Conservation (phyloP, 345 rosid species). For the Citrus glauca region DNA sequence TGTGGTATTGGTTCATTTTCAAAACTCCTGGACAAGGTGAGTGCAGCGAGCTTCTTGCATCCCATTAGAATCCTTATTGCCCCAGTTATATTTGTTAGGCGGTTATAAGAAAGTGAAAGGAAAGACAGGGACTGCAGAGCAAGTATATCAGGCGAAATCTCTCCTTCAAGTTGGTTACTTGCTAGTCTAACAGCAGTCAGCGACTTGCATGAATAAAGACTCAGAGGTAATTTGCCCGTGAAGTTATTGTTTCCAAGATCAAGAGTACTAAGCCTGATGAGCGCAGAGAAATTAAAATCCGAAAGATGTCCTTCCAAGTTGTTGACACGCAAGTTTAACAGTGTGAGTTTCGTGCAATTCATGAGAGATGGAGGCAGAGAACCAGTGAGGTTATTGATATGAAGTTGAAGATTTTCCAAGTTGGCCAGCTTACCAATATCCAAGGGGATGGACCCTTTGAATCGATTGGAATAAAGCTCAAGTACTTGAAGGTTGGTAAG, state of each 20-base stretch:
- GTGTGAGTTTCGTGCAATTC: conserved; percentile 50
- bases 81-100: conserved; percentile 59
- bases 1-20: conserved; percentile 50
- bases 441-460: conserved; percentile 56
- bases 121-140: conserved; percentile 61
- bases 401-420: conserved; percentile 57
- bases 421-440: conserved; percentile 54
- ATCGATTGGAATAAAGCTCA: conserved; percentile 63
- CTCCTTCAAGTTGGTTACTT: conserved; percentile 62
- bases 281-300: conserved; percentile 52
- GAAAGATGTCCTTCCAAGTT: conserved; percentile 55
- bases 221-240: conserved; percentile 62
- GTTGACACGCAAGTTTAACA: conserved; percentile 68
- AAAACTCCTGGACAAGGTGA: conserved; percentile 64
- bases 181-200: conserved; percentile 80
- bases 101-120: conserved; percentile 71
- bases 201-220: conserved; percentile 69
- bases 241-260: conserved; percentile 94
- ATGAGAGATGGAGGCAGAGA: conserved; percentile 58
- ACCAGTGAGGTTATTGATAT: conserved; percentile 67
- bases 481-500: conserved; percentile 52
- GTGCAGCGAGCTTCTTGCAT: conserved; percentile 66
- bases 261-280: conserved; percentile 53
- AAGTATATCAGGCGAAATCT: conserved; percentile 51
- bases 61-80: conserved; percentile 60